phyloP scores from a whole-genome alignment of 192 early-diverging fungal genomes.

The Linnemannia schmuckeri region DNA sequence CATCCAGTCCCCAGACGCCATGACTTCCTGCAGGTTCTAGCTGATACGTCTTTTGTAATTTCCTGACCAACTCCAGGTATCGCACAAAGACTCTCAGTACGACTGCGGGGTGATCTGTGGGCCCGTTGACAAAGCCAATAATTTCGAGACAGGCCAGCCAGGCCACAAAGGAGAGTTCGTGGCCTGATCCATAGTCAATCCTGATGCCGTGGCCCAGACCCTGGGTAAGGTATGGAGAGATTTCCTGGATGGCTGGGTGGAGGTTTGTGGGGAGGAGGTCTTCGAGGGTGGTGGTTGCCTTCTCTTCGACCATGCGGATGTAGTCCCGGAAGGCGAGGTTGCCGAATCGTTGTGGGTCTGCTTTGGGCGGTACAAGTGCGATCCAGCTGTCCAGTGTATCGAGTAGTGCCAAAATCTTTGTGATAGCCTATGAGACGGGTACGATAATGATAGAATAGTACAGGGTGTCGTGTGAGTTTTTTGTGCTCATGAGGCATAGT shows the following conservation, averaged over 20 bases:
- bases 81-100: constrained; percentile 81
- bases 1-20: constrained; percentile 98
- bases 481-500: neutral
- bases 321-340: constrained; percentile 93
- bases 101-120: constrained; percentile 77
- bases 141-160: constrained; percentile 87
- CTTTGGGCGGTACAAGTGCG: constrained; percentile 81
- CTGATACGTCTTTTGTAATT: constrained; percentile 84
- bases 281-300: constrained; percentile 39
- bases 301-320: constrained; percentile 56
- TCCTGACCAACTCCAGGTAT: constrained; percentile 85
- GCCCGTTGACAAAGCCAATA: constrained; percentile 68
- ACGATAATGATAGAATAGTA: constrained; percentile 3
- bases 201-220: constrained; percentile 90
- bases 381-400: constrained; percentile 79
- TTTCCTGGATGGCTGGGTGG: constrained; percentile 75
- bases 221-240: constrained; percentile 77
- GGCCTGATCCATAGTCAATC: constrained; percentile 98
- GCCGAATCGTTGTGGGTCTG: constrained; percentile 86
- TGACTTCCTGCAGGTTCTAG: constrained; percentile 98
- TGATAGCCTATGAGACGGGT: constrained; percentile 49
- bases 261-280: constrained; percentile 43
- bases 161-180: constrained; percentile 90
- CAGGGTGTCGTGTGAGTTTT: neutral
- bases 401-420: constrained; percentile 70